These are phyloP conservation scores for Sporodiniella umbellata DNA, from an alignment of 371 early-diverging fungal genomes.

Conservation along the genomic window DNA sequence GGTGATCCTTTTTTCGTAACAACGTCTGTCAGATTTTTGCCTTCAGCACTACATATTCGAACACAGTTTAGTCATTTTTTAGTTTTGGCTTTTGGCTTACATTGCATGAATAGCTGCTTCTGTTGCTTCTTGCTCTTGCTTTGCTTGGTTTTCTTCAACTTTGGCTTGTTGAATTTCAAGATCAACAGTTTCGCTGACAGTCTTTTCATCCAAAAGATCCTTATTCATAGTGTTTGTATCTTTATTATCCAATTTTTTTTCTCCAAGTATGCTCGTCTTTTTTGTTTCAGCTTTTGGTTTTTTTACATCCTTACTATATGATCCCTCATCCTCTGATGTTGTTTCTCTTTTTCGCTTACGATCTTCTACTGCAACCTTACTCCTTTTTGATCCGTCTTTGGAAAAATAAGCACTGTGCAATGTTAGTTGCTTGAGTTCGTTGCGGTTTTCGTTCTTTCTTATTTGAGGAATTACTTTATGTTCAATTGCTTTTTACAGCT, in stretches of 20 bases:
- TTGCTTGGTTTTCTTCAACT: conserved; percentile 15
- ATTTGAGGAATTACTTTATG: conserved; percentile 12
- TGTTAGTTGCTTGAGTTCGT: too few species aligned
- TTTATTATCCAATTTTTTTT: too few species aligned
- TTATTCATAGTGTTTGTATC: not conserved
- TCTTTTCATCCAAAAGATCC: not conserved
- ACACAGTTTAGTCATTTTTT: too few species aligned
- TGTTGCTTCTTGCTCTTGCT: conserved; percentile 14
- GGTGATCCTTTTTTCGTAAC: conserved; percentile 10
- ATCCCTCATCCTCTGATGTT: conserved; percentile 11
- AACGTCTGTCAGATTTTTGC: not conserved
- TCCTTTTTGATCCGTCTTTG: not conserved
- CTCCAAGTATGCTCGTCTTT: too few species aligned
- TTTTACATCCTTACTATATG: not conserved
- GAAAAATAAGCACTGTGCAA: conserved; percentile 4
- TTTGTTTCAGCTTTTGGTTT: not conserved
- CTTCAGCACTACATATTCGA: not conserved
- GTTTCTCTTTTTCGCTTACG: conserved; percentile 6
- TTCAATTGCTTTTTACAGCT: conserved; percentile 8
- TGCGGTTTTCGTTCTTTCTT: too few species aligned
- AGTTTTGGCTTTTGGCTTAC: too few species aligned
- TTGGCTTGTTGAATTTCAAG: conserved; percentile 15
- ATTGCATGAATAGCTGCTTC: conserved; percentile 12
- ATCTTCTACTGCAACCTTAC: not conserved
- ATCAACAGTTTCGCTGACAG: conserved; percentile 11